Base-by-base conservation (phyloP, 164 flowering plant species). In the Stephania cephalantha region DNA sequence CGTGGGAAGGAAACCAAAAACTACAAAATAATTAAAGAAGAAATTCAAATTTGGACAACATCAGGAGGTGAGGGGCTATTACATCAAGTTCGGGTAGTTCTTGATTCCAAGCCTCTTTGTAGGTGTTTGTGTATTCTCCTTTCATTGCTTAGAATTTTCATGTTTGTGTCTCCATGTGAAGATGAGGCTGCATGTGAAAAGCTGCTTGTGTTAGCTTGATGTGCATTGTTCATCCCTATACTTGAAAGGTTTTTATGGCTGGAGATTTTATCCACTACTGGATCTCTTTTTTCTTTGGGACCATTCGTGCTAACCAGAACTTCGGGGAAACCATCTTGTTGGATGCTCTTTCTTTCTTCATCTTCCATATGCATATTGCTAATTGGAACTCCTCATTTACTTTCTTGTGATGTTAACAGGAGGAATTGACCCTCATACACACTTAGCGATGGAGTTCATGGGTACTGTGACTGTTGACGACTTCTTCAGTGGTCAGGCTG, bases 341-440 rank as follows among this genome's bases (percentile, higher is more conserved):
- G 65, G 20, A 58, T 58, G 42, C 1, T 35, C 3, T 18, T 58
- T 58, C 2, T 58, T 58, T 7, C 65, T 58, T 18, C 22, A 58
- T 58, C 65, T 58, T 18, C 7, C n/a, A 7, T 13, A 17, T 20
- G 18, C n/a, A 58, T 58, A 58, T 58, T 58, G 7, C 6, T 58
- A 35, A 4, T 58, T 15, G 65, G 65, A 18, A 58, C 65, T 58
- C 65, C 65, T 13, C 22, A 18, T 58, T 18, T 18, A 35, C 68
- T 52, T 30, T 44, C 35, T 75, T 78, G 67, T 69, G 12, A 73
- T 72, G 15, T 61, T 35, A 50, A 81, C 86, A 96, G 98, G 98
- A 78, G 99, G 99, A 58, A 96, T 96, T 77, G 99, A 96, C 88
- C 99, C 99, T 63, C 99, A 96, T 76, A 91, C 97, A 13, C 99